Conservation (phyloP, 1,284 basidiomycete species). For the Malassezia sp. region DNA sequence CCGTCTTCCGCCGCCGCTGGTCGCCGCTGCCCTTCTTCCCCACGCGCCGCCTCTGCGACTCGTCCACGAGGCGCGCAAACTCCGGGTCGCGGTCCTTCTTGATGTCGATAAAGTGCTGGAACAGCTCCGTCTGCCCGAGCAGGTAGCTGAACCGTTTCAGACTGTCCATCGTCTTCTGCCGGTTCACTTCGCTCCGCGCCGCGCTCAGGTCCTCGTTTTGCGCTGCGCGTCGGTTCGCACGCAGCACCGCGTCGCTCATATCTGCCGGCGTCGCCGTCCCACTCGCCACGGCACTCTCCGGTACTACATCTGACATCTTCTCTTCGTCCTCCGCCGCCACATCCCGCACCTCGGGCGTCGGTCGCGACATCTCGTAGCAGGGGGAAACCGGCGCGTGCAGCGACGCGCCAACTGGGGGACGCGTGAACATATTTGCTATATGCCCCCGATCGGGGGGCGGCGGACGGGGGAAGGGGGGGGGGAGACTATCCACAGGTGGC, state of each 20-base stretch:
- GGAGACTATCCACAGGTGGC: too few relatives aligned
- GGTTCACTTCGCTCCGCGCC: constrained; percentile 32
- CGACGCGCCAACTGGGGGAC: constrained; percentile 4
- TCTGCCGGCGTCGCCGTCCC: constrained; percentile 14
- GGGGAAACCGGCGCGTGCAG: background rate
- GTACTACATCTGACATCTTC: constrained; percentile 35
- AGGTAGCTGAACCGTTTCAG: constrained; percentile 44
- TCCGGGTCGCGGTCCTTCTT: constrained; percentile 73
- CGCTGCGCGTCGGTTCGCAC: constrained; percentile 24
- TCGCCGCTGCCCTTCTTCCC: constrained; percentile 46
- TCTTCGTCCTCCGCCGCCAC: constrained; percentile 28
- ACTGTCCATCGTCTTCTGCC: constrained; percentile 40
- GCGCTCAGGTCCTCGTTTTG: constrained; percentile 30
- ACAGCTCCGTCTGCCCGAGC: constrained; percentile 45
- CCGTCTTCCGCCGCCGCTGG: constrained; percentile 75
- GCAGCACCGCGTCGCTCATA: constrained; percentile 19
- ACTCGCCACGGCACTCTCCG: constrained; percentile 26
- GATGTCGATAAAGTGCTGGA: constrained; percentile 47
- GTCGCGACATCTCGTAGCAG: too few relatives aligned
- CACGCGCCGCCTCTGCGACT: constrained; percentile 47
- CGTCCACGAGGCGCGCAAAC: constrained; percentile 71
- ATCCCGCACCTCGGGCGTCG: background rate
- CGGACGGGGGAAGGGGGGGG: too few relatives aligned
- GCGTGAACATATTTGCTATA: constrained; percentile 13
- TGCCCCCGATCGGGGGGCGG: background rate